phyloP scores from a whole-genome alignment of 1,284 basidiomycete species.

The Vanrija humicola region DNA sequence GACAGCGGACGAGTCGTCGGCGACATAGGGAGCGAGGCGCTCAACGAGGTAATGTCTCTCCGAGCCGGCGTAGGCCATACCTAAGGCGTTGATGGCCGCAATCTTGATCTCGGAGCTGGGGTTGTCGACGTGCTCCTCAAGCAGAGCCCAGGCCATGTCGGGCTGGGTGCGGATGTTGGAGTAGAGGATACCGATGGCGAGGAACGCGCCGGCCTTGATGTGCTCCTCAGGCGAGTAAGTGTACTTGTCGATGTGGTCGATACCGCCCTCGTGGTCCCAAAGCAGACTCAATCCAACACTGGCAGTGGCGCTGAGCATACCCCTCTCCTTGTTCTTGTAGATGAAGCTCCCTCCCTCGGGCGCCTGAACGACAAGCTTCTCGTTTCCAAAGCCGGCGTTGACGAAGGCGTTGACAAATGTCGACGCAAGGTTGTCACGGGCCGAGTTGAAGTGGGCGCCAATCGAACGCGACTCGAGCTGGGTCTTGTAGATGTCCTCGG shows the following conservation, averaged over 20 bases:
- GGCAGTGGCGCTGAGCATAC: slow-evolving; percentile 95
- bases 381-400: slow-evolving; percentile 98
- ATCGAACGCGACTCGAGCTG: slow-evolving; percentile 79
- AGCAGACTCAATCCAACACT: slow-evolving; percentile 88
- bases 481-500: slow-evolving; percentile 97
- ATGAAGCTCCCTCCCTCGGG: slow-evolving; percentile 97
- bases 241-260: slow-evolving; percentile 96
- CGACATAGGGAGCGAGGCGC: slow-evolving; percentile 71
- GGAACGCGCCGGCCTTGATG: slow-evolving; percentile 94
- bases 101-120: slow-evolving; percentile 78
- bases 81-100: slow-evolving; percentile 82
- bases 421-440: slow-evolving; percentile 87
- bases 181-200: slow-evolving; percentile 92
- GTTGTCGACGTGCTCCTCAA: slow-evolving; percentile 88
- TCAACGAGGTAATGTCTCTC: slow-evolving; percentile 81
- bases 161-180: slow-evolving; percentile 86
- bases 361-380: slow-evolving; percentile 95
- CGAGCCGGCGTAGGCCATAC: slow-evolving; percentile 90
- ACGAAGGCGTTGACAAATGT: slow-evolving; percentile 99
- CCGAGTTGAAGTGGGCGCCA: slow-evolving; percentile 80
- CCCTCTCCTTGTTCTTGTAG: slow-evolving; percentile 99
- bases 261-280: slow-evolving; percentile 94
- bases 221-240: slow-evolving; percentile 94
- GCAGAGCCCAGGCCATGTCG: slow-evolving; percentile 86
- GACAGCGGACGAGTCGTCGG: slow-evolving; percentile 78